Evolutionary conservation across 2,329 filamentous ascomycete genomes (phyloP).

Genomic region (Aspergillus uvarum): DNA sequence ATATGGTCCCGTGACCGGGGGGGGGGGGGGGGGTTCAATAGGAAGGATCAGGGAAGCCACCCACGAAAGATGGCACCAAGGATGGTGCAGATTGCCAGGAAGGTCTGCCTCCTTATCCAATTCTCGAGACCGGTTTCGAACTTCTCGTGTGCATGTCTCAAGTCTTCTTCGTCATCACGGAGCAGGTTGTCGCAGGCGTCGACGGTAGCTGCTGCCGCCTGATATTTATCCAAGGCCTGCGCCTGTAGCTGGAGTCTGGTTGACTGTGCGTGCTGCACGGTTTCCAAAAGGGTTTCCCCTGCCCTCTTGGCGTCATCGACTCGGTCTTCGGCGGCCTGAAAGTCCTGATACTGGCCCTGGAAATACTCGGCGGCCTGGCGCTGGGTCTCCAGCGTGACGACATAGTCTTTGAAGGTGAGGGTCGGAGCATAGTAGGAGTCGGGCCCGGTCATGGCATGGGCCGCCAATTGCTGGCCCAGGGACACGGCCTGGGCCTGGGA

Average conservation of each 20-base stretch:
- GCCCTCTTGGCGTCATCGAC: neutral
- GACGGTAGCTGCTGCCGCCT: neutral
- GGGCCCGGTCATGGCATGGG: neutral
- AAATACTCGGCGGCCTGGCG: neutral
- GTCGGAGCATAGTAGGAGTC: neutral
- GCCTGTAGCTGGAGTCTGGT: neutral
- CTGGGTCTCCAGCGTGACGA: neutral
- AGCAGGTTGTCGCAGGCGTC: neutral
- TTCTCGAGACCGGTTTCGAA: no score
- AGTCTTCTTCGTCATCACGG: no score
- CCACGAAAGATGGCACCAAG: no score
- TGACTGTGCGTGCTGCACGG: neutral
- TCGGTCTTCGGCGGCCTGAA: neutral
- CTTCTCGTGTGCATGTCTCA: no score
- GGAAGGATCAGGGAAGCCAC: no score
- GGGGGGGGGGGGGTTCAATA: no score
- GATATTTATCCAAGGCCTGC: neutral
- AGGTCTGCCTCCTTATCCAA: no score
- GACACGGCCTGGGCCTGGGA: conserved; percentile 2
- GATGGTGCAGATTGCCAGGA: no score
- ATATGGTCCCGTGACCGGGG: no score
- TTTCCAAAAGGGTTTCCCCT: neutral
- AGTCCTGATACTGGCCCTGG: neutral
- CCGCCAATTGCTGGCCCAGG: conserved; percentile 10
- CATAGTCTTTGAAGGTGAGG: neutral